These are phyloP conservation scores for Pyronema domesticum DNA, from an alignment of 495 filamentous ascomycete species.

Conservation along the genomic window DNA sequence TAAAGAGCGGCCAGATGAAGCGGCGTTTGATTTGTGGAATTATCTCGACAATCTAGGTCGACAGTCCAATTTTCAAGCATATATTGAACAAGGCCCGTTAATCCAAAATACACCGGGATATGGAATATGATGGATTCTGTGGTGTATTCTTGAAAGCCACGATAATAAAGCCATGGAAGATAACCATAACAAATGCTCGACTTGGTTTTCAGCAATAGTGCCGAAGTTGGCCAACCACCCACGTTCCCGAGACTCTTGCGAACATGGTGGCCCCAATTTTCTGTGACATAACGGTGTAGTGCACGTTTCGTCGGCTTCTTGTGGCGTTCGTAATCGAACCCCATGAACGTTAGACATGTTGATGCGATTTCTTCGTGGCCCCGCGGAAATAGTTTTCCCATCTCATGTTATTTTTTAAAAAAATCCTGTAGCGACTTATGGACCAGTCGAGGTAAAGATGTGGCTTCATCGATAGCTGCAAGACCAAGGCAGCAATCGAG, in stretches of 20 bases:
- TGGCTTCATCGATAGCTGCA: neutral
- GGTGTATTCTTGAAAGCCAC: neutral
- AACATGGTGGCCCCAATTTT: neutral
- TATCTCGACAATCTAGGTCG: too few relatives aligned
- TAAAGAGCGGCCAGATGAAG: too few relatives aligned
- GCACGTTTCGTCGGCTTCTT: neutral
- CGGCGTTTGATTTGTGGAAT: too few relatives aligned
- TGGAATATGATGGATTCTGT: neutral
- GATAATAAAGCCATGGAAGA: neutral
- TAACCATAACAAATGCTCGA: neutral
- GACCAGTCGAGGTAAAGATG: neutral
- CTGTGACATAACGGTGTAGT: neutral
- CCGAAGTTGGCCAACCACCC: neutral
- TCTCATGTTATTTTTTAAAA: neutral
- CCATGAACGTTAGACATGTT: neutral
- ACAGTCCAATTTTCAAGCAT: neutral
- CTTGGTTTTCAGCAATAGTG: neutral
- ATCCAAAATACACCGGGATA: neutral
- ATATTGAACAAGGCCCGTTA: neutral
- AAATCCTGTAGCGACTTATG: neutral
- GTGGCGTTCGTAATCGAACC: neutral
- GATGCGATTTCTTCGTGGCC: neutral
- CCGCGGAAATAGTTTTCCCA: neutral
- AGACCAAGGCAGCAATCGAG: neutral
- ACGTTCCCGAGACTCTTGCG: neutral